Evolutionary conservation across 345 rosid species (phyloP), one percentile per base, ranked within the genome.

Genomic region (Euclidium syriacum): DNA sequence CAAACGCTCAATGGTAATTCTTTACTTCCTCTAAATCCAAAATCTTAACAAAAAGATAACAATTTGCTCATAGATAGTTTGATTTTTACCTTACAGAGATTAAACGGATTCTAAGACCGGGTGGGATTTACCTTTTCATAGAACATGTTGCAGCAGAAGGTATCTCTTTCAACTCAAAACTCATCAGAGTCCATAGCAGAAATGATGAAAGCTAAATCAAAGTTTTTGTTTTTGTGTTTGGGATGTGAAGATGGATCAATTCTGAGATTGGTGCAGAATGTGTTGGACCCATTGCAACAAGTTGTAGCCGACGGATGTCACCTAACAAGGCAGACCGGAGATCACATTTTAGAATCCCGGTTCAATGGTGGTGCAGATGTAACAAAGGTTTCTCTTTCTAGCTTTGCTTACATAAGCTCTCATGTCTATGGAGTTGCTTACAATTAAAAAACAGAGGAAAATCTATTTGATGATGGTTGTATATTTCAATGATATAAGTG

Each of bases 111-210:
- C 73, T 91, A 29, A 91, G 75, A 75, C 96, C 95, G 0, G 88
- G 87, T n/a, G 96, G 92, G 59, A 23, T 58, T 48, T 91, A 81
- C 72, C 3, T 88, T 27, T 88, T 91, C 54, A 80, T 91, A 36
- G 98, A 91, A 74, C 96, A 91, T 65, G 92, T 88, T 50, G 91
- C 96, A 29, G 96, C 96, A 1, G 57, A 85, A 80, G 96, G 96
- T 88, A 76, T 10, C 1, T 20, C 5, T 35, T 42, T 51, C 15
- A 30, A 17, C 3, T 17, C 3, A 2, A 25, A 0, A 1, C 6
- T 10, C 18, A 10, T 30, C 18, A 32, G 36, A 33, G 24, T 5
- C 14, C 36, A 52, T 22, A 10, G 11, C 9, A 17, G 18, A n/a
- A 56, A n/a, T 2, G 6, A 30, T 15, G 9, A 14, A 51, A 6